Base-by-base conservation (phyloP, 495 filamentous ascomycete species). In the Astrothelium macrocarpum region DNA sequence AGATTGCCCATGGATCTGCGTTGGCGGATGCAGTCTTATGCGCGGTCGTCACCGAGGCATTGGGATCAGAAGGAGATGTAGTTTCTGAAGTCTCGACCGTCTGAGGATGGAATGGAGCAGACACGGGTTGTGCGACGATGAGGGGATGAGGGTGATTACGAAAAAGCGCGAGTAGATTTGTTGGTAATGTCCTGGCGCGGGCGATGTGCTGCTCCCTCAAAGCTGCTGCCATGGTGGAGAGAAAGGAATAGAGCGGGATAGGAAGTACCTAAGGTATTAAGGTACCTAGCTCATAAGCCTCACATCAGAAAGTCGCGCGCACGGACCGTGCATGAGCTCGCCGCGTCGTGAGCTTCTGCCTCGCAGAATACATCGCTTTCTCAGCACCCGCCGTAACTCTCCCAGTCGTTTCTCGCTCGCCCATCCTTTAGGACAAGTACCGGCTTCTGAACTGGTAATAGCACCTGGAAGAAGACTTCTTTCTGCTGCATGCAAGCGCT, bases 31-130 rank as follows among this genome's bases (percentile, higher is more conserved):
- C 23, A 16, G 16, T 56, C 16, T 26, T 34, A 74, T 86, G 79
- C 1, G 70, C 78, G 63, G 79, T 83, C 66, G 70, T 89, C 53
- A 66, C 31, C 66, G 80, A 81, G 66, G 77, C 78, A 43, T 67
- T 86, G 14, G 56, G 80, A 64, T 81, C 65, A 31, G 67, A 26
- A 18, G 70, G 66, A 71, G 76, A 77, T 34, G 74, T 70, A 59
- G 75, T 77, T 53, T 53, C 34, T 46, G 66, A 28, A 64, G 67
- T 61, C 60, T 61, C 59, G 62, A 66, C 49, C 62, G 60, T 59
- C 46, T 59, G 60, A 36, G 64, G 65, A 75, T 12, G 3, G 16
- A 31, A 0, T 36, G 59, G 32, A 11, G 59, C 20, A 26, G 39
- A 61, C 56, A 20, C 29, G 61, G n/a, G 60, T 26, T 39, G 39